Percentiles rank a stretch among this genome's conserved stretches.
Conservation (phyloP, 257 asterid genomes). For the Solanum habrochaites region DNA sequence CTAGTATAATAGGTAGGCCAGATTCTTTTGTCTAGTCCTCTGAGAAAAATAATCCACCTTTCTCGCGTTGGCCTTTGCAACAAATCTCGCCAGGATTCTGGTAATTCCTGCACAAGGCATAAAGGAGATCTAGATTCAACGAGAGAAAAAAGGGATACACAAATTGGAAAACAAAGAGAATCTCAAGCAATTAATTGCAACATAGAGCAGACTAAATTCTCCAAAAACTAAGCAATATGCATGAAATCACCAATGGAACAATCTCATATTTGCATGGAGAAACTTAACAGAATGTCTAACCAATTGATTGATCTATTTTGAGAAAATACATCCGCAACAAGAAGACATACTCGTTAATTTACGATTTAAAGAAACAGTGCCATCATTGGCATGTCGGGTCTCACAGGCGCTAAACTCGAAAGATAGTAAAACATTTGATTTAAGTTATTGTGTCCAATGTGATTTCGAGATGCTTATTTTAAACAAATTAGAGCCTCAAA, state of each 20-base stretch:
- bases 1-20: not conserved
- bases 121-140: not conserved
- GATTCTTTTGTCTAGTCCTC: not conserved
- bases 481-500: not conserved
- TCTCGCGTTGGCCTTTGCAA: not conserved
- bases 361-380: not conserved
- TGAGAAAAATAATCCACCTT: not conserved
- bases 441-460: not conserved
- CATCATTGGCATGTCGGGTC: not conserved
- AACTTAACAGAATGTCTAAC: not conserved
- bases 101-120: slow-evolving; percentile 9
- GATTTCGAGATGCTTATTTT: not conserved
- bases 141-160: not conserved
- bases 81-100: not conserved
- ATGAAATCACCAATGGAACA: not conserved
- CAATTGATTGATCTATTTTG: not conserved
- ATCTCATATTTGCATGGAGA: not conserved
- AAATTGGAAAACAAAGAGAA: not conserved
- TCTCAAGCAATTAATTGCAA: not conserved
- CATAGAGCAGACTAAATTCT: not conserved
- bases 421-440: not conserved
- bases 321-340: not conserved
- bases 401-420: not conserved
- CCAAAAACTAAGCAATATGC: not conserved
- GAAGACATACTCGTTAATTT: not conserved